Evolutionary conservation across 2,329 filamentous ascomycete genomes (phyloP).

Genomic region (Metarhizium brunneum): DNA sequence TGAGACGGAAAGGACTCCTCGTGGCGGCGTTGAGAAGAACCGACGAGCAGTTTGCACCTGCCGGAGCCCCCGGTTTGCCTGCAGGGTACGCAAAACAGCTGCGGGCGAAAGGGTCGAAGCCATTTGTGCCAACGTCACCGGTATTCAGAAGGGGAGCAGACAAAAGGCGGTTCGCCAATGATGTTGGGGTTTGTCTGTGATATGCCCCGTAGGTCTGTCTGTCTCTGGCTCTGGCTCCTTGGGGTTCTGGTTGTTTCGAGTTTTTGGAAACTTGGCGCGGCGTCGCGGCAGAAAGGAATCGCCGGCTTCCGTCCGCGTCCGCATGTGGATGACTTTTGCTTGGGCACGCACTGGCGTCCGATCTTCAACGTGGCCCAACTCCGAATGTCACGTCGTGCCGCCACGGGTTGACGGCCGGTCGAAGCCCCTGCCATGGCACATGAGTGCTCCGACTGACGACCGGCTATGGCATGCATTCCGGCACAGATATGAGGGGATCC

Average conservation of each 20-base stretch:
- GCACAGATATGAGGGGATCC: not conserved
- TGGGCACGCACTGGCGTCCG: not conserved
- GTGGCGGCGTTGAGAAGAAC: slow-evolving; percentile 3
- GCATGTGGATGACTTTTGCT: not conserved
- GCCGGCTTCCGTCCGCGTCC: slow-evolving; percentile 4
- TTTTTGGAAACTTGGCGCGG: not conserved
- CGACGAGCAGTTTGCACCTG: not conserved
- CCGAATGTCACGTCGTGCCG: not conserved
- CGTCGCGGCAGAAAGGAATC: slow-evolving; percentile 5
- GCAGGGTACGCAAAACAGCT: not conserved
- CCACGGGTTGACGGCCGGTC: not conserved
- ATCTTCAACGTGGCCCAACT: not conserved
- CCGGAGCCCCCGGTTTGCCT: not conserved
- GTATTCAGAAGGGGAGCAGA: not conserved
- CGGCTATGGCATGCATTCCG: not conserved
- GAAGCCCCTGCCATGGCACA: not conserved
- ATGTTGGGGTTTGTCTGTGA: not conserved
- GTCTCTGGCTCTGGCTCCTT: not conserved
- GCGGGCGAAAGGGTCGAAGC: not conserved
- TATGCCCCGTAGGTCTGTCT: not conserved
- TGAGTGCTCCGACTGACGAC: not conserved
- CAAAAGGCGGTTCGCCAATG: not conserved
- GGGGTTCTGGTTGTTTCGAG: not conserved
- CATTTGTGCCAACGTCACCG: not conserved
- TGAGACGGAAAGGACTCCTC: not conserved